Evolutionary conservation across 768 basidiomycete species (phyloP), one percentile per base, ranked within the genome.

Genomic region (Panaeolus cyanescens): DNA sequence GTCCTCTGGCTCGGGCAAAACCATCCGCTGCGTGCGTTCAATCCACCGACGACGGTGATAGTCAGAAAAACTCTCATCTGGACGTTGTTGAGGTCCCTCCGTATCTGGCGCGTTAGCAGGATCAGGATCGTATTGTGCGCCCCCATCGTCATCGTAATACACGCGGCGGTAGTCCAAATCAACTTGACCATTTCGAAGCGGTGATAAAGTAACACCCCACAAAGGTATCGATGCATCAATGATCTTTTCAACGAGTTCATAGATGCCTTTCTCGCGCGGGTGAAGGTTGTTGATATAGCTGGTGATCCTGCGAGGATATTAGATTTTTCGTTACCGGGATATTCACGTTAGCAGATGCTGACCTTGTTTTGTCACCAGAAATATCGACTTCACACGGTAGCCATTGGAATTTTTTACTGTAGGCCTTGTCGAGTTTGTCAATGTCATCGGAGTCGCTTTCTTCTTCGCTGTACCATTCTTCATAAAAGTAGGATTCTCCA

Each of bases 281-380:
- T 79, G 72, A 13, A 81, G 68, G 39, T 79, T 79, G 60, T 80
- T 81, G 69, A 81, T 80, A 64, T 82, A 81, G 15, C 72, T 74
- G 7, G 62, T 71, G 17, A 75, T 73, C 54, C 74, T 75, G n/a
- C 17, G 13, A 32, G 19, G 13, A 33, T 32, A 30, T n/a, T n/a
- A n/a, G n/a, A n/a, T n/a, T n/a, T n/a, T n/a, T n/a, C n/a, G n/a
- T n/a, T n/a, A n/a, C n/a, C n/a, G n/a, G n/a, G n/a, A 13, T 25
- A 12, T 3, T 5, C 19, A n/a, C 15, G n/a, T n/a, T 28, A 8
- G 50, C 28, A 6, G 19, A 5, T 1, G 57, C 64, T 8, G 60
- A 72, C 71, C 58, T 71, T 25, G 67, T 65, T 50, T 61, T 54
- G 2, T 65, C 59, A 30, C 57, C 63, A 12, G 70, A 68, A 17